These are phyloP conservation scores for Trametes versicolor DNA, from an alignment of 1,284 basidiomycete species.

Conservation along the genomic window DNA sequence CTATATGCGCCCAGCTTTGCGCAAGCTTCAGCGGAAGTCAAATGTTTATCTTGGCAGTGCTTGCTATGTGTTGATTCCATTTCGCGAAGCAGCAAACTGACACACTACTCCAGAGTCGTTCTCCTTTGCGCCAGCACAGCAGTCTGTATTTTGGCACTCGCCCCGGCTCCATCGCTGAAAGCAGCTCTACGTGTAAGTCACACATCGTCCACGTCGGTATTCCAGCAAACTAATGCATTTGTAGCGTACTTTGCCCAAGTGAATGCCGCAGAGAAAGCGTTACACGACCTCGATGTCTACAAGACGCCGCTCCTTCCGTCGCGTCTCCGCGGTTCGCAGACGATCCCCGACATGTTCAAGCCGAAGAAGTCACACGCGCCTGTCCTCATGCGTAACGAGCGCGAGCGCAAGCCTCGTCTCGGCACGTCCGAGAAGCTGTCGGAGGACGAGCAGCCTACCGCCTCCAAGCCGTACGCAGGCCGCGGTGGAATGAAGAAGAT, in stretches of 20 bases:
- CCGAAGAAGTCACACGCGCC: slow-evolving; percentile 62
- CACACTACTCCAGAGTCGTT: slow-evolving; percentile 34
- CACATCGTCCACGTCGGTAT: neutral
- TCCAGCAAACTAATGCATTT: neutral
- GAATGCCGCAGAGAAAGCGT: slow-evolving; percentile 67
- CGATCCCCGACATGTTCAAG: slow-evolving; percentile 71
- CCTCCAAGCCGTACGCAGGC: slow-evolving; percentile 72
- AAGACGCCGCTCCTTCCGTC: slow-evolving; percentile 79
- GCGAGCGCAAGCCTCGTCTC: slow-evolving; percentile 47
- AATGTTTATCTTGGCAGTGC: too few relatives aligned
- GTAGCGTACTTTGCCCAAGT: slow-evolving; percentile 41
- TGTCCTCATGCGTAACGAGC: slow-evolving; percentile 59
- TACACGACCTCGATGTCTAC: slow-evolving; percentile 77
- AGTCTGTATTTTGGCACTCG: slow-evolving; percentile 57
- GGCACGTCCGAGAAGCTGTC: slow-evolving; percentile 45
- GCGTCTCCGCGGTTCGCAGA: slow-evolving; percentile 61
- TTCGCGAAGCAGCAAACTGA: slow-evolving; percentile 9
- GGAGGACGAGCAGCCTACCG: slow-evolving; percentile 45
- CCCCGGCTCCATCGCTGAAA: slow-evolving; percentile 35
- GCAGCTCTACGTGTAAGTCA: slow-evolving; percentile 35
- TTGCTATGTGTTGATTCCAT: neutral
- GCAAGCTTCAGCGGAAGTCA: too few relatives aligned
- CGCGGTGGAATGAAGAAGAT: slow-evolving; percentile 79
- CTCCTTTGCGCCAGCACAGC: slow-evolving; percentile 58
- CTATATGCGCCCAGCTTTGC: too few relatives aligned